Percentiles rank a stretch among this genome's conserved stretches.
Conservation (phyloP, 108 stramenopile species). For the Pseudonitzschia multiseries region DNA sequence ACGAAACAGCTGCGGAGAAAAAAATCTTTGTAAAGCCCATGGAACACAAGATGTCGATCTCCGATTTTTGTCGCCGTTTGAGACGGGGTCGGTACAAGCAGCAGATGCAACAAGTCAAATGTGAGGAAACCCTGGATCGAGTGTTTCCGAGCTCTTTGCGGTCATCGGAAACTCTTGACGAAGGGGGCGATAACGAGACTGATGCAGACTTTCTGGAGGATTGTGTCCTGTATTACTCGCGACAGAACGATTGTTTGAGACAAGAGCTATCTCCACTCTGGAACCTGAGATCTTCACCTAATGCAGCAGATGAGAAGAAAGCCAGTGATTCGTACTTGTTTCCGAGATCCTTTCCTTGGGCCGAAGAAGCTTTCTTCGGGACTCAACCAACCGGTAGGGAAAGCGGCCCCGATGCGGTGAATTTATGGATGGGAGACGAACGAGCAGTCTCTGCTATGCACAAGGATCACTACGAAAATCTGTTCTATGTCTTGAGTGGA, state of each 20-base stretch:
- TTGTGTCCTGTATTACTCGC: constrained; percentile 73
- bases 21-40: constrained; percentile 82
- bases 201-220: constrained; percentile 5
- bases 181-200: not conserved
- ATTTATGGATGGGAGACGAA: constrained; percentile 96
- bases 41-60: constrained; percentile 66
- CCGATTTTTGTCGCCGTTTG: constrained; percentile 51
- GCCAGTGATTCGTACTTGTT: not conserved
- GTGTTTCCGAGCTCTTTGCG: not conserved
- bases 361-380: constrained; percentile 19
- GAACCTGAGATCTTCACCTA: constrained; percentile 21
- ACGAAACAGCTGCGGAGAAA: constrained; percentile 12
- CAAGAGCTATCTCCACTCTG: constrained; percentile 48
- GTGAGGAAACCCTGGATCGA: constrained; percentile 1
- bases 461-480: constrained; percentile 96
- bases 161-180: not conserved
- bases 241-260: constrained; percentile 90
- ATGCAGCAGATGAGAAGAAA: not conserved
- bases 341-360: constrained; percentile 20
- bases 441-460: constrained; percentile 88
- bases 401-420: constrained; percentile 76
- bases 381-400: no score
- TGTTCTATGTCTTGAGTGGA: constrained; percentile 89
- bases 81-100: constrained; percentile 22
- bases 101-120: not conserved